Conservation (phyloP, 345 rosid species). For the Acer negundo region DNA sequence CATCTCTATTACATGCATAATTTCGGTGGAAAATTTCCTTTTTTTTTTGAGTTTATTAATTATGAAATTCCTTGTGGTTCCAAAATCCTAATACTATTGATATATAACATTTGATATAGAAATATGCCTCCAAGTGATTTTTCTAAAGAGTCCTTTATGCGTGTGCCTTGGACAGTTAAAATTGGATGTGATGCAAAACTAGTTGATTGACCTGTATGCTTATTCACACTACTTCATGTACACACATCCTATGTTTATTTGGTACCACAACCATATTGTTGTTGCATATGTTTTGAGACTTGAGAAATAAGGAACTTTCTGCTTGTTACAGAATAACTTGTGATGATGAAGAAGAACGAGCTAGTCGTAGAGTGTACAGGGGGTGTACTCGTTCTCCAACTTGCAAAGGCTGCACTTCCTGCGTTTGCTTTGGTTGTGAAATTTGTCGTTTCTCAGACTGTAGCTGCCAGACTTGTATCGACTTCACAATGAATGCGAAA, state of each 20-base stretch:
- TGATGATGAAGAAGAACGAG: conserved; percentile 71
- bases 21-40: background rate
- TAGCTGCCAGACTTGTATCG: conserved; percentile 92
- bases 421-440: conserved; percentile 94
- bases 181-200: background rate
- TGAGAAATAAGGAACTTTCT: background rate
- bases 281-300: background rate
- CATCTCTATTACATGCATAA: background rate
- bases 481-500: conserved; percentile 73
- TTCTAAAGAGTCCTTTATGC: background rate
- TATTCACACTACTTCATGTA: background rate
- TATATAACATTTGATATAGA: background rate
- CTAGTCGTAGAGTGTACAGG: conserved; percentile 80
- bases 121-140: background rate
- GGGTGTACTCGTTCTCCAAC: conserved; percentile 82
- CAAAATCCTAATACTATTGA: background rate
- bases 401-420: conserved; percentile 96
- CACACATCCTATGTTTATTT: background rate
- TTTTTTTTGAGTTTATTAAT: background rate
- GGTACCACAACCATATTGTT: background rate
- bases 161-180: background rate
- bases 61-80: background rate
- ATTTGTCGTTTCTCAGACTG: conserved; percentile 89
- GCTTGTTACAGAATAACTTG: conserved; percentile 58
- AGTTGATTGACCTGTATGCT: background rate